Conservation (phyloP, 495 filamentous ascomycete species). For the Hypoxylon cercidicola region DNA sequence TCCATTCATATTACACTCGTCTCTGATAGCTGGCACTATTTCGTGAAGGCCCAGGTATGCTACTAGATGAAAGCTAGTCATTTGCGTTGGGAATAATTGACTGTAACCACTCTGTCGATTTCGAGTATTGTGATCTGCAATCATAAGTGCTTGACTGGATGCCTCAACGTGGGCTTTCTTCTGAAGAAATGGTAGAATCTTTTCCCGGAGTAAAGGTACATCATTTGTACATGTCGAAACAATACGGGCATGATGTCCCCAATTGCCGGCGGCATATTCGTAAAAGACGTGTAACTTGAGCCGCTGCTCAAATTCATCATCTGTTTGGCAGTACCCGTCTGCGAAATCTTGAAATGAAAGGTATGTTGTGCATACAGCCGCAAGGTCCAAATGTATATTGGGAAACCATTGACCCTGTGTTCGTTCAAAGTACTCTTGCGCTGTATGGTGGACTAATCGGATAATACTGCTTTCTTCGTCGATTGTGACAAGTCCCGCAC, state of each 20-base stretch:
- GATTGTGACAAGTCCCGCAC: slow-evolving; percentile 59
- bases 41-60: too few species aligned
- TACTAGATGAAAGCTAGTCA: too few species aligned
- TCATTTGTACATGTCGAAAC: slow-evolving; percentile 23
- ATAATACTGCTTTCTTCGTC: slow-evolving; percentile 57
- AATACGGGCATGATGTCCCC: slow-evolving; percentile 54
- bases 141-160: not conserved
- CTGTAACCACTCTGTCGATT: too few species aligned
- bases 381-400: slow-evolving; percentile 48
- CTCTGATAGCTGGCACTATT: too few species aligned
- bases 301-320: slow-evolving; percentile 44
- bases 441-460: slow-evolving; percentile 64
- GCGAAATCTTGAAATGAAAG: slow-evolving; percentile 54
- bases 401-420: slow-evolving; percentile 47
- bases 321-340: slow-evolving; percentile 37
- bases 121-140: too few species aligned
- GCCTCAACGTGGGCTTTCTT: not conserved
- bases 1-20: too few species aligned
- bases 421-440: slow-evolving; percentile 53
- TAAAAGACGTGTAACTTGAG: slow-evolving; percentile 47
- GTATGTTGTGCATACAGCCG: slow-evolving; percentile 55
- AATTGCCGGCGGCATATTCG: slow-evolving; percentile 54
- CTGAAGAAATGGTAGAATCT: slow-evolving; percentile 27
- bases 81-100: too few species aligned
- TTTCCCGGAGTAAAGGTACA: too few species aligned